A percentile compares a stretch with the other conserved stretches of the same genome.
phyloP scores from a whole-genome alignment of 2,329 filamentous ascomycete genomes.

The Zopfia rhizophila region DNA sequence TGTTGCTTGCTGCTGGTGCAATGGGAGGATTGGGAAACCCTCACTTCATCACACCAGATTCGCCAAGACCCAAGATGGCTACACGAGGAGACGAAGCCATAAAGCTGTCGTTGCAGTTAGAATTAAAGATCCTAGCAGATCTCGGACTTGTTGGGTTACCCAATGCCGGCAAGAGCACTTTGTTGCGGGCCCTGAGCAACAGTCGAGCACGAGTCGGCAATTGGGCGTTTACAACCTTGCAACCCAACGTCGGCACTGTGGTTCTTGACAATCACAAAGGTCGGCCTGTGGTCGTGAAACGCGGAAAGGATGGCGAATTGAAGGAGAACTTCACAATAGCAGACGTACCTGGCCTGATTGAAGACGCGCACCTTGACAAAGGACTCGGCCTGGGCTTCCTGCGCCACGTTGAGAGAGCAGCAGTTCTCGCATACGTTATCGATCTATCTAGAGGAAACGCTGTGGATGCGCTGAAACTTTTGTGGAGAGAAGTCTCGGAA shows the following conservation, averaged over 20 bases:
- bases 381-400: conserved; percentile 92
- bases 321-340: conserved; percentile 90
- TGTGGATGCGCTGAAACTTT: conserved; percentile 77
- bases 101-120: conserved; percentile 82
- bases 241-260: conserved; percentile 95
- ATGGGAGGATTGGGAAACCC: conserved; percentile 93
- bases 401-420: conserved; percentile 91
- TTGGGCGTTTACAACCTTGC: conserved; percentile 97
- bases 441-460: conserved; percentile 85
- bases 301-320: conserved; percentile 60
- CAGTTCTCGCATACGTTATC: conserved; percentile 91
- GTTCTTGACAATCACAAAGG: conserved; percentile 89
- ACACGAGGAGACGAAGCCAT: conserved; percentile 85
- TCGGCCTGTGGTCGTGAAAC: conserved; percentile 67
- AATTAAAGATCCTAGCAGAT: conserved; percentile 94
- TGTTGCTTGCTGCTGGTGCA: conserved; percentile 87
- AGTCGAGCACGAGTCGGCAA: conserved; percentile 88
- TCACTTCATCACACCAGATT: conserved; percentile 84
- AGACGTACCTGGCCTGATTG: conserved; percentile 93
- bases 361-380: conserved; percentile 90
- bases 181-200: conserved; percentile 86
- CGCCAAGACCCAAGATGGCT: conserved; percentile 83
- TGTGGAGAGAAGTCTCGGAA: conserved; percentile 91
- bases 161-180: conserved; percentile 94
- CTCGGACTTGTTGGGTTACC: conserved; percentile 94